Evolutionary conservation across 805 yeast genomes (phyloP), one percentile per base, ranked within the genome.

Genomic region (Kodamaea kaohsiungensis): DNA sequence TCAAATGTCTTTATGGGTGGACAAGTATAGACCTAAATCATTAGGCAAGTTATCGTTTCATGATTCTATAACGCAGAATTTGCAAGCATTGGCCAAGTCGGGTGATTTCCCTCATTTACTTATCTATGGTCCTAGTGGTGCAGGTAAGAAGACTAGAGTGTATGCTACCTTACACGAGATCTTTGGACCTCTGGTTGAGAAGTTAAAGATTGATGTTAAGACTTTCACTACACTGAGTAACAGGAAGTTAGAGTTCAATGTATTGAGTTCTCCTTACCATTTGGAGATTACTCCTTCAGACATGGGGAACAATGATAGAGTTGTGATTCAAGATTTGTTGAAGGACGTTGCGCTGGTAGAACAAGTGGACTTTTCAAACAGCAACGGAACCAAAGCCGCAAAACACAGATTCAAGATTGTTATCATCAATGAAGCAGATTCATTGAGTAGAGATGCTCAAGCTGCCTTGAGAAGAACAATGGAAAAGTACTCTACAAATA

Each of bases 241-340:
- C 59, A 76, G 92, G 48, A 93, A 91, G 67, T 71, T 95, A 53
- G 98, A 95, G 64, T 86, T 95, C 71, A 95, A 91, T 64, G 91
- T 95, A 18, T 89, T 95, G n/a, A 88, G 96, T 45, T 87, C 96
- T 9, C 89, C 93, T 0, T 84, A 87, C 66, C 99, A 95, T 71
- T 72, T 92, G 58, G 99, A 95, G 67, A 89, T 95, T 63, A 95
- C 98, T 2, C 99, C 99, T 7, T 83, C 95, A 56, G 99, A 95
- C 71, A 87, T 95, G 86, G 98, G 98, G 6, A 91, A 88, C 69
- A 91, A 91, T 66, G 99, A 95, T 71, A 80, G 98, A 58, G 87
- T 95, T 50, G 97, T 95, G 33, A 91, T 95, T 60, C 98, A 95
- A 67, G 98, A 95, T 64, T 73, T 95, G 56, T 78, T 95, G 61